Percentiles rank a stretch among this genome's conserved stretches.
Evolutionary conservation across 768 basidiomycete genomes (phyloP).

Genomic region (Coprinopsis cinerea): DNA sequence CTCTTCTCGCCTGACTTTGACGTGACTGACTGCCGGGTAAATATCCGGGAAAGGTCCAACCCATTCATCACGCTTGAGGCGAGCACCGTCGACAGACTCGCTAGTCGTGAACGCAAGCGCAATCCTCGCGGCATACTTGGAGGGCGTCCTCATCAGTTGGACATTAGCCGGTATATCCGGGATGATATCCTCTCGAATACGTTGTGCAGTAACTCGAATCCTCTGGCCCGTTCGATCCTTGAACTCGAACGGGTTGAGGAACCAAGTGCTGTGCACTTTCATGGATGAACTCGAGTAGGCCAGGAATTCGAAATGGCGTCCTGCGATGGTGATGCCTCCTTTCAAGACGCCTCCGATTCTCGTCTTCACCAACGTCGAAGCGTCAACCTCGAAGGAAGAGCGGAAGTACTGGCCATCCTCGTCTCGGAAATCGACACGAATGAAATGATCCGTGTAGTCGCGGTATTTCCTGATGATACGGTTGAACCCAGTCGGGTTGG

Average conservation of each 20-base stretch:
- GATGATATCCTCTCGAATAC: constrained; percentile 50
- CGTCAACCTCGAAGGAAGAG: constrained; percentile 65
- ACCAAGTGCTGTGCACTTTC: constrained; percentile 80
- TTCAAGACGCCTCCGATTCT: constrained; percentile 56
- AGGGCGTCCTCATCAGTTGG: constrained; percentile 47
- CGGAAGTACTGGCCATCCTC: constrained; percentile 69
- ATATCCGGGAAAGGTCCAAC: neutral
- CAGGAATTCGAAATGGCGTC: constrained; percentile 69
- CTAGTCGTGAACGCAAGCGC: constrained; percentile 83
- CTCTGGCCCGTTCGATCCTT: constrained; percentile 27
- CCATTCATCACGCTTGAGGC: neutral
- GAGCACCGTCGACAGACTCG: constrained; percentile 61
- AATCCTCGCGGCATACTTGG: constrained; percentile 77
- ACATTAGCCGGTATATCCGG: constrained; percentile 54
- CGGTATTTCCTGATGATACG: constrained; percentile 66
- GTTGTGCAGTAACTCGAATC: constrained; percentile 44
- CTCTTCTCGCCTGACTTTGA: neutral
- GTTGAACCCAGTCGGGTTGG: constrained; percentile 70
- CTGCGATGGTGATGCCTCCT: constrained; percentile 62
- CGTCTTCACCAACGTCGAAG: constrained; percentile 43
- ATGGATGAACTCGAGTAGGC: constrained; percentile 79
- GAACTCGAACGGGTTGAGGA: constrained; percentile 51
- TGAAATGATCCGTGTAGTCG: constrained; percentile 57
- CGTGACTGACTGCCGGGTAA: neutral
- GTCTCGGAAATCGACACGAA: constrained; percentile 81